Conservation (phyloP, 2,329 filamentous ascomycete genomes). For the Stagonosporopsis vannaccii region DNA sequence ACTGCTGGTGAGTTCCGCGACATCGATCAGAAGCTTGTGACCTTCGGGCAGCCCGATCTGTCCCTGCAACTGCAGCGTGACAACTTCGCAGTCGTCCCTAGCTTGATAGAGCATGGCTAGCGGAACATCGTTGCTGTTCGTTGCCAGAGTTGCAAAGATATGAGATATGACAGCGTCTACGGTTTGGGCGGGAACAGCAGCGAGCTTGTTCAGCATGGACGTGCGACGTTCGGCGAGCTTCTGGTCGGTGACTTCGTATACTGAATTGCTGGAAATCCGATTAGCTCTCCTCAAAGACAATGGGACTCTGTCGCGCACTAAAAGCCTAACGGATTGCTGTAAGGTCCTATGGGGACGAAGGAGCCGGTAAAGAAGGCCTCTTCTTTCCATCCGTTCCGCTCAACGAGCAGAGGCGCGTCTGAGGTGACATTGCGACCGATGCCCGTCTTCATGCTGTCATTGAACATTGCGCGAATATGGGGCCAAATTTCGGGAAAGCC, state of each 20-base stretch:
- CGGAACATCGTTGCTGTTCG: constrained; percentile 30
- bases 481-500: constrained; percentile 33
- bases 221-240: constrained; percentile 33
- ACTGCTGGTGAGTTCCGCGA: constrained; percentile 16
- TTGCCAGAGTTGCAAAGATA: constrained; percentile 28
- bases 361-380: constrained; percentile 37
- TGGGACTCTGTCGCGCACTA: constrained; percentile 13
- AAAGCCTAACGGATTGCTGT: constrained; percentile 29
- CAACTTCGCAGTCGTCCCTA: constrained; percentile 4
- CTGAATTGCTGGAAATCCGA: constrained; percentile 19
- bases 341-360: constrained; percentile 31
- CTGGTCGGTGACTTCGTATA: constrained; percentile 35
- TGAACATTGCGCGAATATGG: constrained; percentile 27
- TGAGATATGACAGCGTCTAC: constrained; percentile 22
- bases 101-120: constrained; percentile 34
- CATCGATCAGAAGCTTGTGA: constrained; percentile 30
- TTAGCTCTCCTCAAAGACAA: not conserved
- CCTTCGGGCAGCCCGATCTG: constrained; percentile 33
- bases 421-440: constrained; percentile 27
- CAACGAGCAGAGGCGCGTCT: constrained; percentile 26
- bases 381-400: constrained; percentile 30
- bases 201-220: constrained; percentile 33
- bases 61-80: constrained; percentile 26
- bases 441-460: constrained; percentile 24
- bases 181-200: constrained; percentile 24